Percentiles rank a stretch among this genome's conserved stretches.
phyloP scores from a whole-genome alignment of 1,284 basidiomycete species.

The Cryptococcus neoformans region DNA sequence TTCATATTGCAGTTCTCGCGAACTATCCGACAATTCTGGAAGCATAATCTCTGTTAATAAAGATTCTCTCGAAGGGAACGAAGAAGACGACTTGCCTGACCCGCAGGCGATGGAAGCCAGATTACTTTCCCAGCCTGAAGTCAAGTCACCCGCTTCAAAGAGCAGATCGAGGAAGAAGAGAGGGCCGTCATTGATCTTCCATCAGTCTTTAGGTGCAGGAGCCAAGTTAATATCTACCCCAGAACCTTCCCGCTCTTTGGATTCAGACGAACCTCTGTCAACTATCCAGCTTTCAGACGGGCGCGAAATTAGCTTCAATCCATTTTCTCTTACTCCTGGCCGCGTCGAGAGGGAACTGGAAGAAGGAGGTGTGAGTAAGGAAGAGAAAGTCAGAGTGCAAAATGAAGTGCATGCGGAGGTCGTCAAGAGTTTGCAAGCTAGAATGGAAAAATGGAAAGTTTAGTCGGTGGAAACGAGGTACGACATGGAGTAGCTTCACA shows the following conservation, averaged over 20 bases:
- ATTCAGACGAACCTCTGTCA: slow-evolving; percentile 5
- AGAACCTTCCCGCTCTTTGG: neutral
- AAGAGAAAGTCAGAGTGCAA: slow-evolving; percentile 30
- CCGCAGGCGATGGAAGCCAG: slow-evolving; percentile 35
- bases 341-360: slow-evolving; percentile 36
- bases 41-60: slow-evolving; percentile 3
- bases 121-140: slow-evolving; percentile 15
- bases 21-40: neutral
- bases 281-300: slow-evolving; percentile 33
- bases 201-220: slow-evolving; percentile 23
- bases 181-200: slow-evolving; percentile 37
- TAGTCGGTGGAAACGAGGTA: neutral
- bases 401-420: slow-evolving; percentile 26
- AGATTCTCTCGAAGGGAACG: slow-evolving; percentile 5
- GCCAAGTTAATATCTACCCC: neutral
- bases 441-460: slow-evolving; percentile 35
- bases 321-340: slow-evolving; percentile 27
- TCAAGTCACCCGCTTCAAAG: slow-evolving; percentile 3
- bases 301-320: slow-evolving; percentile 34
- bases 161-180: slow-evolving; percentile 19
- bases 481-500: neutral
- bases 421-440: slow-evolving; percentile 24
- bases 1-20: slow-evolving; percentile 4
- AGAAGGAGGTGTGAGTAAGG: slow-evolving; percentile 24
- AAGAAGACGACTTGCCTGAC: slow-evolving; percentile 40